These are phyloP conservation scores for Fusarium hostae DNA, from an alignment of 2,329 filamentous ascomycete species.

Conservation along the genomic window DNA sequence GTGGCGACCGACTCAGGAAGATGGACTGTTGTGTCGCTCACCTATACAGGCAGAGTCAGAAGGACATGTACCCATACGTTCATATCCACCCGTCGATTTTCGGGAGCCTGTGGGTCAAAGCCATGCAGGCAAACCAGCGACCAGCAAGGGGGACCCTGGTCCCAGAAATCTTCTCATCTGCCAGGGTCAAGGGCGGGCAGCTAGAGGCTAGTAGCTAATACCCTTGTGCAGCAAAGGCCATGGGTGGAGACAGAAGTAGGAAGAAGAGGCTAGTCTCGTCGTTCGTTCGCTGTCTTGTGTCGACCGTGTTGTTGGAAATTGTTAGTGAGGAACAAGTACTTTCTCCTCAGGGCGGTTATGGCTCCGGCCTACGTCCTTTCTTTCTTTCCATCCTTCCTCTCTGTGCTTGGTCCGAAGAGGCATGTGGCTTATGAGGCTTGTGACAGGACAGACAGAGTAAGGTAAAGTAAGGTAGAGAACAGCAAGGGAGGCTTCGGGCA, in stretches of 20 bases:
- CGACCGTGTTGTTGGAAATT: conserved; percentile 35
- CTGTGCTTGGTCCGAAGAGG: conserved; percentile 17
- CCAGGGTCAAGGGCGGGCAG: conserved; percentile 34
- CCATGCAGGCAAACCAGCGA: conserved; percentile 27
- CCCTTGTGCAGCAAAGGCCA: conserved; percentile 17
- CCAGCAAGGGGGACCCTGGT: conserved; percentile 31
- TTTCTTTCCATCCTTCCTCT: background rate
- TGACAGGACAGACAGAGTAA: conserved; percentile 15
- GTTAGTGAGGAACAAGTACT: conserved; percentile 42
- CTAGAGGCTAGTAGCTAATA: conserved; percentile 16
- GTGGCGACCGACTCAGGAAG: background rate
- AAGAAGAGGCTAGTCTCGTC: conserved; percentile 24
- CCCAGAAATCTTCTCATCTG: conserved; percentile 30
- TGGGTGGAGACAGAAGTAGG: conserved; percentile 21
- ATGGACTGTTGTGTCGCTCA: conserved; percentile 2
- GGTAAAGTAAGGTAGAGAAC: background rate
- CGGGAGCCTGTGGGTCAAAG: conserved; percentile 38
- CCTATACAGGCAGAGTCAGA: conserved; percentile 27
- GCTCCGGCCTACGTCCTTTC: conserved; percentile 19
- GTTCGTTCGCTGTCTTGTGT: conserved; percentile 2
- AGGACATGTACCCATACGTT: conserved; percentile 32
- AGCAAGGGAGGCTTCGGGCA: conserved; percentile 16
- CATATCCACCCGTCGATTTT: conserved; percentile 33
- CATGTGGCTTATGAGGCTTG: conserved; percentile 38
- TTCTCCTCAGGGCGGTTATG: conserved; percentile 29